Evolutionary conservation across 2,329 filamentous ascomycete genomes (phyloP), one percentile per base, ranked within the genome.

Genomic region (Aspergillus cejpii): DNA sequence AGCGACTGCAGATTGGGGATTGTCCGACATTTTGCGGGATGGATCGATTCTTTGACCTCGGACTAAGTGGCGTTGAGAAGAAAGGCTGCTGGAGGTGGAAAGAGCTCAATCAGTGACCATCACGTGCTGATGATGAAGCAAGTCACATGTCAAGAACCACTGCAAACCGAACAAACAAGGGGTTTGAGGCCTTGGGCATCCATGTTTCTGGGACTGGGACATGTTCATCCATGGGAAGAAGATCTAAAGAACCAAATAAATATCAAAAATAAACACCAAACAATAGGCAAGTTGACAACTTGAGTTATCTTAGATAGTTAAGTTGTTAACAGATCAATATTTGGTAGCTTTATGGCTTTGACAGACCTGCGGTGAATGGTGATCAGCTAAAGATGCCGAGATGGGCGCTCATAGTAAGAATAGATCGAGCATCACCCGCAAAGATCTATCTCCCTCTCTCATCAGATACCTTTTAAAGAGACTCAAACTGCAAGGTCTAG

Each of bases 21-120:
- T 56, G 26, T 65, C 65, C 42, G 61, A 55, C 61, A 66, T 65
- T 17, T 33, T 46, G 33, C 15, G 12, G 34, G 7, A 39, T 3
- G n/a, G 12, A 15, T 14, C 11, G n/a, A n/a, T n/a, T n/a, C n/a
- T n/a, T n/a, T n/a, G n/a, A n/a, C n/a, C n/a, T n/a, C n/a, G n/a
- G n/a, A n/a, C n/a, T n/a, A n/a, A n/a, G 7, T 31, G 28, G 28
- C 28, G 28, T 15, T n/a, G 28, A 31, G 6, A 31, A 10, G 7
- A 15, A 15, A n/a, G n/a, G n/a, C n/a, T n/a, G n/a, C n/a, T n/a
- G n/a, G n/a, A n/a, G n/a, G n/a, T n/a, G n/a, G n/a, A n/a, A n/a
- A 34, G 17, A 34, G 31, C 31, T 11, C 31, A 34, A 17, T 34
- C 17, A 17, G 8, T 11, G 1, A 1, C 15, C 1, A 2, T 19